Evolutionary conservation across 306 rosid species (phyloP).

Genomic region (Spatholobus suberectus): DNA sequence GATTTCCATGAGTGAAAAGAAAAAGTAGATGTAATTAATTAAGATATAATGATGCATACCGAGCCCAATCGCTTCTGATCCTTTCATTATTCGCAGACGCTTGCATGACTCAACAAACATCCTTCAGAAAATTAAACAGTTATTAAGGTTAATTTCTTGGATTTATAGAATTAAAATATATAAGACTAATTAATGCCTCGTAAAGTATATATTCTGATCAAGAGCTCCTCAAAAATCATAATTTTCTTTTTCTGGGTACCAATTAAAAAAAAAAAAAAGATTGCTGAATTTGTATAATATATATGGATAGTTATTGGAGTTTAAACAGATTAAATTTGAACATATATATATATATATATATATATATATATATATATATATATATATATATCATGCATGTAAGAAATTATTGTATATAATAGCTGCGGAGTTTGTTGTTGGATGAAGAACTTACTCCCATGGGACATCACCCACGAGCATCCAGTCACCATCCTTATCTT

Average conservation of each 20-base stretch:
- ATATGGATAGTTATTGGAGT: too few relatives aligned
- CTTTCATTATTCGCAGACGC: constrained; percentile 97
- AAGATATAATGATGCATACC: constrained; percentile 56
- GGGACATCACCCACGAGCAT: constrained; percentile 99
- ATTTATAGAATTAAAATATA: not conserved
- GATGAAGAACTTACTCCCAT: constrained; percentile 82
- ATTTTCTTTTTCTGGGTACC: not conserved
- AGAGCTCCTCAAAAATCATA: not conserved
- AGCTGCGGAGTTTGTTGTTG: constrained; percentile 10
- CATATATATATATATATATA: too few relatives aligned
- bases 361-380: too few relatives aligned
- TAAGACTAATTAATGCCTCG: not conserved
- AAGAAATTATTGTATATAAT: not conserved
- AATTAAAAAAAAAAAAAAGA: not conserved
- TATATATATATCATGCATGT: not conserved
- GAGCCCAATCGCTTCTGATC: constrained; percentile 98
- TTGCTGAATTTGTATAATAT: not conserved
- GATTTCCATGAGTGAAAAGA: not conserved
- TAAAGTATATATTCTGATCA: not conserved
- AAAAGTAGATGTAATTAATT: not conserved
- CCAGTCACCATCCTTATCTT: constrained; percentile 99
- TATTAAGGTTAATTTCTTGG: constrained; percentile 2
- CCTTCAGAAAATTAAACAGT: constrained; percentile 51
- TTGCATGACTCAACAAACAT: constrained; percentile 99
- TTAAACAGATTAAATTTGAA: too few relatives aligned